Evolutionary conservation across 495 filamentous ascomycete genomes (phyloP), one percentile per base, ranked within the genome.

Genomic region (Neurospora sp.): DNA sequence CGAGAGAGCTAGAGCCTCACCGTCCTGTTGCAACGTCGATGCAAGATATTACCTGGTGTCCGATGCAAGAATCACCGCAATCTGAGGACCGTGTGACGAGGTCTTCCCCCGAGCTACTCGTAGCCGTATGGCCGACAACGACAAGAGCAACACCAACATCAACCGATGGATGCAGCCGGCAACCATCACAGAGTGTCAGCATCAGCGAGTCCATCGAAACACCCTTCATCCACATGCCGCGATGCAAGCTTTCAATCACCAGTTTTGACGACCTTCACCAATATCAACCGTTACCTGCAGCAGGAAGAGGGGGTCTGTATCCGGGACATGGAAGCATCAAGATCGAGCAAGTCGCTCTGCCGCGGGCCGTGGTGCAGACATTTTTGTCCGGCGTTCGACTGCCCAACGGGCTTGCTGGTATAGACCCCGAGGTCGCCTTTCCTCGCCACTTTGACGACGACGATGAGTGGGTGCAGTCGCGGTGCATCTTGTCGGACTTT

Each of bases 401-500:
- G 2, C 73, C 70, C 31, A 69, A 37, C 22, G 70, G 20, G 31
- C 59, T 12, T 31, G 41, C 16, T 14, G 39, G 48, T 7, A 27
- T 59, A 22, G 48, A 27, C 38, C 10, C 12, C 35, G 40, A 40
- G 11, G 41, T 44, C 48, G 70, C 68, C 11, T 65, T 65, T 65
- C 53, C 53, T 14, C 70, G 68, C 4, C 77, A 80, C 72, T 76
- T 76, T 46, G 78, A 80, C 72, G 78, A 80, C 73, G 70, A 70
- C 35, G 69, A 74, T 71, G 77, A 79, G 16, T 80, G 77, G 78
- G 78, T 79, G 38, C 76, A 72, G 48, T 75, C 78, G 12, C 77
- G 78, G 41, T 80, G 77, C 68, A 22, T 79, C 8, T 71, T 78
- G 69, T 59, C 76, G 16, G 78, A 79, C 44, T 80, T 80, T 68